These are phyloP conservation scores for Trichoderma guizhouense DNA, from an alignment of 2,329 filamentous ascomycete genomes.

Conservation along the genomic window DNA sequence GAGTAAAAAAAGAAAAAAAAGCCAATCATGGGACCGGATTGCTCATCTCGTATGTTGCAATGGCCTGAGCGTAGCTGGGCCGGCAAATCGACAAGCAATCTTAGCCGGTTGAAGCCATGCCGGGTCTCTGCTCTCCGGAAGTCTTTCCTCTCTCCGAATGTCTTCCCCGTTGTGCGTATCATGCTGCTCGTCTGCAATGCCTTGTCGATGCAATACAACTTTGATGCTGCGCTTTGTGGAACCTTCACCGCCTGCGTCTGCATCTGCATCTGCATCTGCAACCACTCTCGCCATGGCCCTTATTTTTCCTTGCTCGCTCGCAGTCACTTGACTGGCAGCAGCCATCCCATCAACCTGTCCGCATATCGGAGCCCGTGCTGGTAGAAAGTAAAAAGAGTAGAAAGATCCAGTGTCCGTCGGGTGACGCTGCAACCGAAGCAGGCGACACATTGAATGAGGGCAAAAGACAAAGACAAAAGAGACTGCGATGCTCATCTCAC, in stretches of 20 bases:
- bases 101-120: background rate
- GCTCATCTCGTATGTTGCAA: slow-evolving; percentile 17
- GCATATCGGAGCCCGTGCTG: background rate
- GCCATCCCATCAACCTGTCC: background rate
- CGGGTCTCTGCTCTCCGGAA: background rate
- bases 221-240: background rate
- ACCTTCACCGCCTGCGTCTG: slow-evolving; percentile 15
- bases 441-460: background rate
- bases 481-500: slow-evolving; percentile 24
- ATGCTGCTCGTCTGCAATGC: background rate
- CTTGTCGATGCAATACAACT: background rate
- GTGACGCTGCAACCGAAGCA: background rate
- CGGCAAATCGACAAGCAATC: background rate
- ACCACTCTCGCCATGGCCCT: background rate
- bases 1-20: background rate
- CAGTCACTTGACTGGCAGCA: slow-evolving; percentile 14
- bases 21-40: background rate
- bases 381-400: background rate
- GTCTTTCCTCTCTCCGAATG: background rate
- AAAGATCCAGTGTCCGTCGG: background rate
- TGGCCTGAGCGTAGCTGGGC: slow-evolving; percentile 11
- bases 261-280: background rate
- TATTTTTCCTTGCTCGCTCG: background rate
- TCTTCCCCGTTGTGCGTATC: background rate
- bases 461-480: background rate